Conservation (phyloP, 768 basidiomycete species). For the Mycena haematopus region DNA sequence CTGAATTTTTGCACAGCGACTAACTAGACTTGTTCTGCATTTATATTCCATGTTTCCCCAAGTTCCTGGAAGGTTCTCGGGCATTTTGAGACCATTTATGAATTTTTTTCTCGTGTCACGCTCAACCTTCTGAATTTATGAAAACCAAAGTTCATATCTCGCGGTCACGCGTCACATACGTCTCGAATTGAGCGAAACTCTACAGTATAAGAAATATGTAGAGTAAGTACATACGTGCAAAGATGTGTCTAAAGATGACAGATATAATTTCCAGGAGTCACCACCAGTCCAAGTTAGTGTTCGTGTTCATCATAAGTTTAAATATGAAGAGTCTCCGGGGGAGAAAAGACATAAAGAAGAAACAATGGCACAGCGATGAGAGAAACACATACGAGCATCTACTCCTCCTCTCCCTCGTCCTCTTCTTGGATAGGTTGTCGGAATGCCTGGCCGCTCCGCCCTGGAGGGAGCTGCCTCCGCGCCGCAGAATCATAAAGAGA, state of each 20-base stretch:
- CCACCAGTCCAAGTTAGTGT: slow-evolving; percentile 20
- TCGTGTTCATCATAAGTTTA: slow-evolving; percentile 20
- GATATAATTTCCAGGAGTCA: slow-evolving; percentile 25
- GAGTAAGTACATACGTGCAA: slow-evolving; percentile 20
- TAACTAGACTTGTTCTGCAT: too few species aligned
- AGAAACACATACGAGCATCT: slow-evolving; percentile 28
- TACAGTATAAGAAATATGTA: slow-evolving; percentile 8
- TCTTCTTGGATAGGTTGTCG: slow-evolving; percentile 80
- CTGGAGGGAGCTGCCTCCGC: slow-evolving; percentile 70
- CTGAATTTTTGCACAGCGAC: too few species aligned
- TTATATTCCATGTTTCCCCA: too few species aligned
- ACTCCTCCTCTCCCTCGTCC: slow-evolving; percentile 84
- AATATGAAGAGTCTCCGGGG: slow-evolving; percentile 15
- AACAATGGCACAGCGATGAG: slow-evolving; percentile 7
- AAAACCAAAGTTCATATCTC: too few species aligned
- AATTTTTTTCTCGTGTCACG: too few species aligned
- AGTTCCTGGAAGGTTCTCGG: too few species aligned
- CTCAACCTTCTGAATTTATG: too few species aligned
- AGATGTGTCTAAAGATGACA: slow-evolving; percentile 25
- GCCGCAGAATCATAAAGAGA: slow-evolving; percentile 58
- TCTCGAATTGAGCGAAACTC: too few species aligned
- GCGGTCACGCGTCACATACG: too few species aligned
- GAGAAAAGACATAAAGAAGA: background rate
- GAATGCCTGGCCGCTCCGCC: slow-evolving; percentile 76
- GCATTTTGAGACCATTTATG: too few species aligned